A percentile compares a stretch with the other conserved stretches of the same genome.
phyloP scores from a whole-genome alignment of 176 grass and related monocot genomes.

The Carex parvula region DNA sequence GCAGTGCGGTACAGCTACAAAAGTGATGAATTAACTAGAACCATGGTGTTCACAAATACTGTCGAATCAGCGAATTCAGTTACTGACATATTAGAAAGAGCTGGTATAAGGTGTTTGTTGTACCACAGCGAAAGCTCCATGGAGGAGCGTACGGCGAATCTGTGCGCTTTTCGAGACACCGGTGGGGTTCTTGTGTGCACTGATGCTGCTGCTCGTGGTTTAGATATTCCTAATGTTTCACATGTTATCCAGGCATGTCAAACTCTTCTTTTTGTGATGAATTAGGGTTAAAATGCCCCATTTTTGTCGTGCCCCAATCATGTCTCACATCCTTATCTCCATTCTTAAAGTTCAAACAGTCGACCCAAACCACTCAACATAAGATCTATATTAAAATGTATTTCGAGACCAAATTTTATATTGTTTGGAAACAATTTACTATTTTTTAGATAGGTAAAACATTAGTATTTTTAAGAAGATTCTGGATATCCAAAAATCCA shows the following conservation, averaged over 20 bases:
- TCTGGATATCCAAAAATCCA: no score
- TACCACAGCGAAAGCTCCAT: conserved; percentile 75
- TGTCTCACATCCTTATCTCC: no score
- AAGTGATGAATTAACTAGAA: conserved; percentile 43
- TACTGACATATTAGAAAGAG: conserved; percentile 55
- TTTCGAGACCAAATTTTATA: no score
- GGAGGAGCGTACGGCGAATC: conserved; percentile 64
- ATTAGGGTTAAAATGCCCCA: no score
- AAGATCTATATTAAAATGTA: no score
- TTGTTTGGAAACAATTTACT: no score
- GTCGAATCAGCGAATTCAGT: conserved; percentile 87
- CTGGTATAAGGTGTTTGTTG: conserved; percentile 57
- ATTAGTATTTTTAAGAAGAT: no score
- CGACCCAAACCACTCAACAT: no score
- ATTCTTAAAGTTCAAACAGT: no score
- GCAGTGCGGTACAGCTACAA: conserved; percentile 61
- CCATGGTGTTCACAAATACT: conserved; percentile 94
- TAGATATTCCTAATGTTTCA: conserved; percentile 83
- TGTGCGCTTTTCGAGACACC: conserved; percentile 55
- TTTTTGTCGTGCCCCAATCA: no score
- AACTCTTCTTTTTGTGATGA: neutral
- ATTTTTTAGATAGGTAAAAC: no score
- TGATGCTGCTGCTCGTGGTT: conserved; percentile 88
- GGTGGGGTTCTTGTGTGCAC: conserved; percentile 95
- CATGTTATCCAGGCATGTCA: conserved; percentile 85